Percentiles rank a stretch among this genome's conserved stretches.
These are phyloP conservation scores for Tolypocladium sp. DNA, from an alignment of 2,329 filamentous ascomycete genomes.

Conservation along the genomic window DNA sequence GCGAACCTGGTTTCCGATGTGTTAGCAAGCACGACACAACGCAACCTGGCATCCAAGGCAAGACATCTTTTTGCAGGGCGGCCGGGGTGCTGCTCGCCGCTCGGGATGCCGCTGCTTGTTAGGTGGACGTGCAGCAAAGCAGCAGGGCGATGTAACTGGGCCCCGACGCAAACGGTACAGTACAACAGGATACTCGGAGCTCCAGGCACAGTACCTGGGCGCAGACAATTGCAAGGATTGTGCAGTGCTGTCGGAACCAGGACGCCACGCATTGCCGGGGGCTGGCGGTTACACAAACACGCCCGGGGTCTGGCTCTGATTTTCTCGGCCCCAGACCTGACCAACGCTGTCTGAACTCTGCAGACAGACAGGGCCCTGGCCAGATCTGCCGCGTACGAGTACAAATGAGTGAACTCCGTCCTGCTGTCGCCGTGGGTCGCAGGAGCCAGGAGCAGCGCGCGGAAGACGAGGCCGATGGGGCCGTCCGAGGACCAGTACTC, in stretches of 20 bases:
- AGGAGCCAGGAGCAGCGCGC: not conserved
- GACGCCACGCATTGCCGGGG: constrained; percentile 13
- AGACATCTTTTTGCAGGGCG: constrained; percentile 8
- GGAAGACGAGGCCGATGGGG: not conserved
- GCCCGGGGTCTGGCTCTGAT: constrained; percentile 5
- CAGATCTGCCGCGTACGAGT: not conserved
- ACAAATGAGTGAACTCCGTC: not conserved
- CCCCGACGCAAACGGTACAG: constrained; percentile 9
- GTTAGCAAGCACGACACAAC: constrained; percentile 2
- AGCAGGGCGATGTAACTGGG: constrained; percentile 6
- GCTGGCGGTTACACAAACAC: constrained; percentile 10
- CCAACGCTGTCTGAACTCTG: constrained; percentile 1
- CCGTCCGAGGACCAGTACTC: not conserved
- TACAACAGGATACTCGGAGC: constrained; percentile 12
- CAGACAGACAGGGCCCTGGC: not conserved
- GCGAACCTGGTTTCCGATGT: constrained; percentile 2
- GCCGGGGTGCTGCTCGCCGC: constrained; percentile 4
- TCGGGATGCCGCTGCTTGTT: constrained; percentile 9
- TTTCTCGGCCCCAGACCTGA: constrained; percentile 4
- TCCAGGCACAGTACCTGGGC: constrained; percentile 10
- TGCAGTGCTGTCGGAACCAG: constrained; percentile 12
- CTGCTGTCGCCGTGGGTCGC: not conserved
- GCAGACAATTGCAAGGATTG: constrained; percentile 9
- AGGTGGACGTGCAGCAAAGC: constrained; percentile 8
- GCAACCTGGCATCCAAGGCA: constrained; percentile 2